Evolutionary conservation across 148 eudicot species (phyloP), one percentile per base, ranked within the genome.

Genomic region (Silene uniflora): DNA sequence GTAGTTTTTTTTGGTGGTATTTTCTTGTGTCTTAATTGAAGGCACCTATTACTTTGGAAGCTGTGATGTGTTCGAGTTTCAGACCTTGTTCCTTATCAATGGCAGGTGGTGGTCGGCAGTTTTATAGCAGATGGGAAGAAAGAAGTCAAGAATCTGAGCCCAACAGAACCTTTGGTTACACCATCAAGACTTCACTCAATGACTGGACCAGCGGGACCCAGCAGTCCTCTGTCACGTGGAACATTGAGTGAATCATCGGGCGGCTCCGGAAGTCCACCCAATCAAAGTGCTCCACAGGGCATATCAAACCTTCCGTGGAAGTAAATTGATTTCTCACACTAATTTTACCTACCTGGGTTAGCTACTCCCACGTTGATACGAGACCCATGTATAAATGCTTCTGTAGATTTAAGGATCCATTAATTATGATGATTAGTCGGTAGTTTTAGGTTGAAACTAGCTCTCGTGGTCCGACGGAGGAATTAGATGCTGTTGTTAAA

Each of bases 41-140:
- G 47, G 46, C 4, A 32, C 69, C 16, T 66, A 44, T 42, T 68
- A 29, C 10, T 46, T 7, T 39, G 23, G 13, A 27, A 68, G 23
- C 39, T 7, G 8, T 39, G 16, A 29, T 62, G 18, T 39, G 1
- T 17, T 8, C 18, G 58, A 19, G 66, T 39, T 44, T 64, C 66
- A 25, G 47, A 64, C 64, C 54, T 49, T 11, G 14, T 47, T 58
- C 67, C 0, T 22, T 67, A 9, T 72, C 60, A 19, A 39, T 81
- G 77, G 75, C 90, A 91, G 97, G 93, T 91, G 11, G 84, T 90
- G 3, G 93, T 88, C 42, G 93, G 88, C 55, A 89, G 93, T 77
- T 89, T 87, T 64, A 69, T 88, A 62, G 80, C 91, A 12, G 91
- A 89, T 56, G 83, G 82, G 25, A 77, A 67, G 23, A 83, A 79